These are phyloP conservation scores for Zelonia costaricensis DNA, from an alignment of 208 protist genomes.

Conservation along the genomic window DNA sequence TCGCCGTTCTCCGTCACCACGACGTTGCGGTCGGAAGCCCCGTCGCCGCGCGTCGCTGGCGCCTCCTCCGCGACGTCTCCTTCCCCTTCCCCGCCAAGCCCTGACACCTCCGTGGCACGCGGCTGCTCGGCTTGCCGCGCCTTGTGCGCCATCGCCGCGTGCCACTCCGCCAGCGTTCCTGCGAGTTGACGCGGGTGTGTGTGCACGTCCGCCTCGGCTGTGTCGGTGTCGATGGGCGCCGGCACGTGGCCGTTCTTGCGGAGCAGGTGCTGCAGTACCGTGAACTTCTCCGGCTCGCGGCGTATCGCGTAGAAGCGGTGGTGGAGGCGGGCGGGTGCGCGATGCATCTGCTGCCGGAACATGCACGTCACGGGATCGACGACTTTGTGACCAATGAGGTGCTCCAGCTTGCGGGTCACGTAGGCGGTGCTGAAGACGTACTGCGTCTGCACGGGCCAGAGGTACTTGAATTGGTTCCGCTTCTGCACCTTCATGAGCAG, in stretches of 20 bases:
- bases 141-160: constrained; percentile 6
- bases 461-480: constrained; percentile 73
- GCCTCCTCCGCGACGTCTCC: background rate
- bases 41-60: constrained; percentile 1
- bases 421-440: constrained; percentile 74
- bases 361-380: constrained; percentile 59
- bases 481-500: constrained; percentile 77
- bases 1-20: background rate
- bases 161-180: constrained; percentile 51
- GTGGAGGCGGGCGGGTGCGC: constrained; percentile 38
- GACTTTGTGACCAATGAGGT: constrained; percentile 60
- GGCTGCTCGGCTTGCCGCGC: background rate
- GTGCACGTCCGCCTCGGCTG: constrained; percentile 41
- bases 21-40: background rate
- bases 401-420: constrained; percentile 79
- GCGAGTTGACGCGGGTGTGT: constrained; percentile 42
- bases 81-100: constrained; percentile 6
- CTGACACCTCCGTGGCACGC: no score
- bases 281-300: constrained; percentile 68
- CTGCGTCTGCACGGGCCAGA: constrained; percentile 88
- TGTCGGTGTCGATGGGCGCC: constrained; percentile 45
- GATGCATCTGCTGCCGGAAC: constrained; percentile 65
- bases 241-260: constrained; percentile 63
- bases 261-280: constrained; percentile 61
- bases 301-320: constrained; percentile 73